These are phyloP conservation scores for Perilla frutescens DNA, from an alignment of 257 asterid genomes.

Conservation along the genomic window DNA sequence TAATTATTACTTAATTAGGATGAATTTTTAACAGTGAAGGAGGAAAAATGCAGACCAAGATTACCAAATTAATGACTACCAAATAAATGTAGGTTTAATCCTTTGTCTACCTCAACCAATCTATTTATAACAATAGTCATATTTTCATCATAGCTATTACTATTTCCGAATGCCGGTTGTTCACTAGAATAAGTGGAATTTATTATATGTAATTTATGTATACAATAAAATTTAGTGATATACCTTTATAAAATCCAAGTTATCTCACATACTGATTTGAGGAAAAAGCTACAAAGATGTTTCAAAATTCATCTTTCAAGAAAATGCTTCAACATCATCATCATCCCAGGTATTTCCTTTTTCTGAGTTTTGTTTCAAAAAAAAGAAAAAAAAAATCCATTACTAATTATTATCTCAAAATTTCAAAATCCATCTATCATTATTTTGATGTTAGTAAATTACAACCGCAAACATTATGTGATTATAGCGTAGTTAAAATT, in stretches of 20 bases:
- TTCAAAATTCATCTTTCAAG: constrained; percentile 11
- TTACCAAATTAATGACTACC: constrained; percentile 7
- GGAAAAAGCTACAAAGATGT: not conserved
- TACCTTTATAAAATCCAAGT: not conserved
- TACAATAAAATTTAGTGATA: not conserved
- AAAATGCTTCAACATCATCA: constrained; percentile 4
- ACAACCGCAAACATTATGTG: not conserved
- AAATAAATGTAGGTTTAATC: constrained; percentile 24
- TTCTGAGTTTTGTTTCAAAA: too few relatives aligned
- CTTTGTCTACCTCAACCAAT: constrained; percentile 35
- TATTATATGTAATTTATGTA: not conserved
- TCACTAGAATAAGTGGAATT: constrained; percentile 31
- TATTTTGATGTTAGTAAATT: not conserved
- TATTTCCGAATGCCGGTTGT: constrained; percentile 35
- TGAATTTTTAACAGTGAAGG: not conserved
- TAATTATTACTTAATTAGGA: too few relatives aligned
- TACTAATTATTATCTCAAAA: too few relatives aligned
- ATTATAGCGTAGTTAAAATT: too few relatives aligned
- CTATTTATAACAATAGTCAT: constrained; percentile 32
- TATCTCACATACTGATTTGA: not conserved
- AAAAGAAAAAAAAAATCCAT: too few relatives aligned
- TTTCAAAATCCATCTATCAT: not conserved
- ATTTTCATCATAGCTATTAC: constrained; percentile 1
- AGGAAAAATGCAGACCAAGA: not conserved
- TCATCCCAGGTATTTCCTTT: constrained; percentile 25